Base-by-base conservation (phyloP, 805 yeast genomes). In the Hemisphaericaspora nanyangensis region DNA sequence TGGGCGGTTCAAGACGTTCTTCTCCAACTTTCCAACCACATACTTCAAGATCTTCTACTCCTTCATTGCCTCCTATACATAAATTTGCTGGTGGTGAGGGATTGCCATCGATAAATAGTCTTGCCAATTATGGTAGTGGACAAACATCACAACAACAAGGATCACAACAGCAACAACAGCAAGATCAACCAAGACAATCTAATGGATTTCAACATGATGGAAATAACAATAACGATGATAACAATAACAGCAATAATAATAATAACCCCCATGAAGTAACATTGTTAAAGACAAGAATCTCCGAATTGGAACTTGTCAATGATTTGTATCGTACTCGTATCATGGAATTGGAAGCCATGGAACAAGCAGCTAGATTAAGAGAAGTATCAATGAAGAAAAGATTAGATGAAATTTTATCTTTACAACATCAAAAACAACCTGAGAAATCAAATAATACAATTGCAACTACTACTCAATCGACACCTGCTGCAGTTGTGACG, bases 281-380 rank as follows among this genome's bases (percentile, higher is more conserved):
- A 18, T 51, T 61, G 18, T 63, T 90, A 46, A 77, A 79, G 47
- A 86, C 96, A 0, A 72, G 95, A 42, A 86, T 90, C 17, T 78
- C 85, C 10, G 98, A 91, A 58, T 72, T 91, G 45, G 98, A 91
- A 58, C 70, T 90, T 31, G 95, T 91, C 29, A 90, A 89, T 52
- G 97, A 90, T 56, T 65, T 91, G 42, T 86, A 88, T 66, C 77
- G 86, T 50, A 77, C 91, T 6, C 77, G 95, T 49, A 86, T 91
- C 31, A 69, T 76, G 58, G 96, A 91, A 55, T 69, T 91, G 47
- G 96, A 91, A 62, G 79, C 79, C 16, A 66, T 72, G 74, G 82
- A 77, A 51, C 70, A 63, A 42, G 80, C 79, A 5, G 72, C 77
- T 0, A 68, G 77, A 44, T 65, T 72, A 39, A 60, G 80, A 39